Base-by-base conservation (phyloP, 1,139 yeast species). In the Candida mesenterica region DNA sequence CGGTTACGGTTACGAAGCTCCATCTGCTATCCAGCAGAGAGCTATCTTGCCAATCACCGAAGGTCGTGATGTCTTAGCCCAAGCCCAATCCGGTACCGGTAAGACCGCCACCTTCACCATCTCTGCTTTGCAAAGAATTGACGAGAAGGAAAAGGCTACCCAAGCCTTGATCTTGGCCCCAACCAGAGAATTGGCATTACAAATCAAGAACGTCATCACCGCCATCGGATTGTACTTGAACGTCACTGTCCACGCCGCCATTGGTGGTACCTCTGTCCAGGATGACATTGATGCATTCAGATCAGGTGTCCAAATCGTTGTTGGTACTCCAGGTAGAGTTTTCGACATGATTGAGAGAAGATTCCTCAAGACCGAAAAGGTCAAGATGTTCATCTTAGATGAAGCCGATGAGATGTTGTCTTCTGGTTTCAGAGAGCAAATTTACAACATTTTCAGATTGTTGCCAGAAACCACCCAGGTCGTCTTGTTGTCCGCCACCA, bases 71-170 rank as follows among this genome's bases (percentile, higher is more conserved):
- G 96, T 90, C 41, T 80, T 92, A 59, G 98, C 97, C 52, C 98
- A 92, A 73, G 97, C 97, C 53, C 98, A 92, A 78, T 90, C 97
- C 38, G 98, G 98, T 82, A 92, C 98, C 50, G 98, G 98, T 82
- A 92, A 92, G 77, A 92, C 98, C 47, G 98, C 97, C 61, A 92
- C 98, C 52, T 92, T 92, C 82, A 84, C 97, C 65, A 90, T 92
- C 58, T 85, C 96, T 57, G 92, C 95, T 57, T 79, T 92, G 67
- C 96, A 90, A 77, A 86, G 89, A 78, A 83, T 89, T 55, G 95
- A 88, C 65, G 80, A 73, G 59, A 74, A 63, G 61, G 76, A 77
- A 61, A 80, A 82, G 70, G 67, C 82, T 61, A 88, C 94, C 56
- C 95, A 86, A 75, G 97, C 97, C 56, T 79, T 92, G 68, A 89